Evolutionary conservation across 2,329 filamentous ascomycete genomes (phyloP), one percentile per base, ranked within the genome.

Genomic region (Colletotrichum sojae): DNA sequence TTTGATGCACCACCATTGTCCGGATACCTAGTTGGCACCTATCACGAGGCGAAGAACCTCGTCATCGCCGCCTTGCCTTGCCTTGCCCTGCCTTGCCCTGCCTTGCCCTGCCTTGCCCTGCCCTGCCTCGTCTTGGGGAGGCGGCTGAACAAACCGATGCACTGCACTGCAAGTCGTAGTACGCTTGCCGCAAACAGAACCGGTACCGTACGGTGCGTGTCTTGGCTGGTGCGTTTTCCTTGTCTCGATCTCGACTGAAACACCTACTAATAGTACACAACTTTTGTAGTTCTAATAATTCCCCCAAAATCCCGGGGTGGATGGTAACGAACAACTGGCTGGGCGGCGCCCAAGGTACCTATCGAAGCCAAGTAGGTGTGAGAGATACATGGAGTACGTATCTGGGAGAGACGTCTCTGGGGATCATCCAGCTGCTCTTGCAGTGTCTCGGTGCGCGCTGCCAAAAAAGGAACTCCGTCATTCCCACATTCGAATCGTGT

Each of bases 241-340:
- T 60, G 62, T 66, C 66, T 65, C 66, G 60, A 66, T 20, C 31
- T 46, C 51, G 43, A 51, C 62, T 60, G 62, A 69, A 69, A 67
- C 62, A 66, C 31, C 31, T 48, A 36, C 13, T 12, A 39, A 31
- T 57, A 16, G 55, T 31, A 15, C 57, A 36, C 8, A 4, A 36
- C 31, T 36, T 52, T 55, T 55, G 16, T 15, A n/a, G 9, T 46
- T 46, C 3, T 46, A n/a, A 9, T 46, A n/a, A 9, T 46, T 18
- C 45, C 31, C 31, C 31, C 31, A 18, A 46, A 16, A 46, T 46
- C 15, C 16, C 3, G 45, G 16, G 45, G 45, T 15, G 6, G 15
- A 18, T 10, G 31, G 31, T 3, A 8, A 36, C 31, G 31, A 8
- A 36, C 31, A 9, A 8, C 8, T 9, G 31, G 31, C 31, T 36